phyloP scores from a whole-genome alignment of 768 basidiomycete species.

The Rubroboletus satanas region DNA sequence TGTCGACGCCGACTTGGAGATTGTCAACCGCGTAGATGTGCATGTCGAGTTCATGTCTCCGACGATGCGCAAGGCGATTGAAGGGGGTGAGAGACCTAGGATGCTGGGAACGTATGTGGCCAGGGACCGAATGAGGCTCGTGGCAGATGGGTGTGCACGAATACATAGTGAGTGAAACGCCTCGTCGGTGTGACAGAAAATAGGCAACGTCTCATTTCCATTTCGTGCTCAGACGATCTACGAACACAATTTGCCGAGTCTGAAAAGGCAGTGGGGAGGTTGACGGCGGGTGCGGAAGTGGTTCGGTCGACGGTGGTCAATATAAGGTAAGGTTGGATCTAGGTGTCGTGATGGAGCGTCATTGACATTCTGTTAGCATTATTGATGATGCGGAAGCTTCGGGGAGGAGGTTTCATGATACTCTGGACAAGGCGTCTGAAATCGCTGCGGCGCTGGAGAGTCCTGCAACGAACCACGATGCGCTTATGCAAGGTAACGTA shows the following conservation, averaged over 20 bases:
- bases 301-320: conserved; percentile 50
- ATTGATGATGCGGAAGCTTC: conserved; percentile 59
- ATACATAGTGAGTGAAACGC: conserved; percentile 55
- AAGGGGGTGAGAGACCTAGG: conserved; percentile 62
- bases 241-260: conserved; percentile 48
- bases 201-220: background rate
- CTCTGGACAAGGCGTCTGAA: conserved; percentile 53
- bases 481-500: conserved; percentile 47
- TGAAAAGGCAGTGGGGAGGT: conserved; percentile 47
- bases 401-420: conserved; percentile 54
- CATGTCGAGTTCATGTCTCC: conserved; percentile 75
- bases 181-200: background rate
- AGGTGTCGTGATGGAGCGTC: background rate
- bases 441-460: conserved; percentile 51
- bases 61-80: conserved; percentile 63
- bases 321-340: conserved; percentile 38
- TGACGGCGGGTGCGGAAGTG: conserved; percentile 57
- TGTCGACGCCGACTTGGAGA: conserved; percentile 67
- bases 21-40: conserved; percentile 61
- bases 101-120: conserved; percentile 82
- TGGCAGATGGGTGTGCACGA: conserved; percentile 64
- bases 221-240: conserved; percentile 50
- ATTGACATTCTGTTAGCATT: conserved; percentile 36
- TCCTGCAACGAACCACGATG: conserved; percentile 48
- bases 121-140: conserved; percentile 72